phyloP scores from a whole-genome alignment of 495 filamentous ascomycete genomes.

The Cercophora newfieldiana region DNA sequence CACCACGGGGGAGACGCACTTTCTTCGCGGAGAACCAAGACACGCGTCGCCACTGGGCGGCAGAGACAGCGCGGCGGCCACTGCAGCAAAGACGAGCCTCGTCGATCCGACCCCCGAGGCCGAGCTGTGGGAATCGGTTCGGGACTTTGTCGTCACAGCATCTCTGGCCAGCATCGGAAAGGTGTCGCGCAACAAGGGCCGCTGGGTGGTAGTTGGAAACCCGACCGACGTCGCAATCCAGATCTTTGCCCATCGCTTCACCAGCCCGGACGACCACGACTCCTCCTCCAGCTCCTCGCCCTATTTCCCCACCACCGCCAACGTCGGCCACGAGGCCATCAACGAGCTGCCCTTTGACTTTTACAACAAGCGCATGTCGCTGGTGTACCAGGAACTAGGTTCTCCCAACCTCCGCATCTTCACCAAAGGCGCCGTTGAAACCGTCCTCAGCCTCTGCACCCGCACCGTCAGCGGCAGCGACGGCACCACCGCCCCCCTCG shows the following conservation, averaged over 20 bases:
- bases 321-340: background rate
- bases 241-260: background rate
- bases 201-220: background rate
- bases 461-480: background rate
- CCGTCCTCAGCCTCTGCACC: background rate
- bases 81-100: background rate
- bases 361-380: background rate
- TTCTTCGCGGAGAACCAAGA: background rate
- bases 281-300: too few relatives aligned
- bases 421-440: background rate
- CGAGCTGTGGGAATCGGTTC: too few relatives aligned
- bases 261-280: background rate
- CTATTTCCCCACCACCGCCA: too few relatives aligned
- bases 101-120: background rate
- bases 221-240: background rate
- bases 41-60: background rate
- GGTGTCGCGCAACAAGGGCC: background rate
- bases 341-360: background rate
- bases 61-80: background rate
- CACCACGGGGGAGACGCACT: background rate
- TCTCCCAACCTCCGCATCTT: background rate
- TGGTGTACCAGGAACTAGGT: background rate
- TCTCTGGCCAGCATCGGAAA: background rate
- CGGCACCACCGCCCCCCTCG: conserved; percentile 34
- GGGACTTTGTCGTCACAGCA: background rate